Evolutionary conservation across 2,329 filamentous ascomycete species (phyloP), one percentile per base, ranked within the genome.

Genomic region (Albifimbria verrucaria): DNA sequence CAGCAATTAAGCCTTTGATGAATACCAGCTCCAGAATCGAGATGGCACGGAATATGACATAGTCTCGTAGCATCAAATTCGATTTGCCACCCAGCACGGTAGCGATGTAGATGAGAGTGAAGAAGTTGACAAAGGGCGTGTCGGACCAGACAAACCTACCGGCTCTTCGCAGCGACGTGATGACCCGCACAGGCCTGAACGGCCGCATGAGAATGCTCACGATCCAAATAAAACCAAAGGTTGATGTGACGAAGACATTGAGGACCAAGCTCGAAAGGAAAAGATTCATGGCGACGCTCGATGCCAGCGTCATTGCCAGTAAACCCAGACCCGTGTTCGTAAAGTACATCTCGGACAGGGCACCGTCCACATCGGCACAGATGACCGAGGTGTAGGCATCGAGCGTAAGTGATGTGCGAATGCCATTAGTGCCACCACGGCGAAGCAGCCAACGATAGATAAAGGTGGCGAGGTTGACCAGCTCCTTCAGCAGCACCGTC

Each of bases 71-170:
- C 17, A 15, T 21, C 36, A 49, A 43, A 24, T 26, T 25, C 4
- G 50, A 25, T 22, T 32, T 18, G 7, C 36, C 36, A 2, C 17
- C 17, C 17, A 44, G 49, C 6, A 23, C 41, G n/a, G 32, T 49
- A 15, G 50, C 28, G 4, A 50, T 43, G 28, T 45, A 45, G 23
- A 50, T 55, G 25, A 50, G 45, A 12, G 41, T 25, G 50, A 48
- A 54, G 49, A 48, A 51, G 23, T 51, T 51, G 45, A 48, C 48
- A 51, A 54, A 48, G 7, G 36, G 49, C 17, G 49, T 52, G 36
- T 52, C 51, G n/a, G 51, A 48, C 50, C 32, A 52, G 15, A 52
- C 43, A 23, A 48, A 48, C 15, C 50, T 22, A 21, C 39, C 25
- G 21, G 21, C 45, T 17, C 25, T 24, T 11, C 36, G 25, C 15